These are phyloP conservation scores for Knoxia roxburghii DNA, from an alignment of 257 asterid genomes.

Conservation along the genomic window DNA sequence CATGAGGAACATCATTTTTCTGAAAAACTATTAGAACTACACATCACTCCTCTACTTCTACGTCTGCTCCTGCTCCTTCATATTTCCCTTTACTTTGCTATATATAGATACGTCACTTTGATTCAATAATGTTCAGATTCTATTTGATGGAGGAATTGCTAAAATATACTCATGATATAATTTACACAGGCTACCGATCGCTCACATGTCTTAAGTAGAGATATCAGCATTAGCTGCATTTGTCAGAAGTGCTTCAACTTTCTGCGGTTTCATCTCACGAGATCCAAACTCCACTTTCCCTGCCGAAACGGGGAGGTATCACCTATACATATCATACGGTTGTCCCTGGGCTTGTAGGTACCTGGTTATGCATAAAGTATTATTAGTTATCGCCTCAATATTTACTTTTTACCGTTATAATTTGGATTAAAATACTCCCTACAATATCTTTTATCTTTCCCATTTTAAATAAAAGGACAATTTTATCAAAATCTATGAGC, in stretches of 20 bases:
- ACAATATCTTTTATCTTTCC: no score
- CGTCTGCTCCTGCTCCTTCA: no score
- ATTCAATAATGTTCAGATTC: background rate
- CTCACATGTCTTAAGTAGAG: conserved; percentile 68
- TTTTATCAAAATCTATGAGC: no score
- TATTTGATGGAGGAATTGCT: background rate
- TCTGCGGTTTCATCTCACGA: conserved; percentile 52
- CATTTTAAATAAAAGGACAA: no score
- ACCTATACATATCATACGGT: conserved; percentile 73
- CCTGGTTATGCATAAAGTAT: conserved; percentile 66
- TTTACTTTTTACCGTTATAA: no score
- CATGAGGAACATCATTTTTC: no score
- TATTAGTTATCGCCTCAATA: no score
- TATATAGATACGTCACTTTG: no score
- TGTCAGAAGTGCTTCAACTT: conserved; percentile 66
- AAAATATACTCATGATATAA: background rate
- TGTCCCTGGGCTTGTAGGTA: conserved; percentile 99
- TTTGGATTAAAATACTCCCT: no score
- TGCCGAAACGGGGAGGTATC: conserved; percentile 88
- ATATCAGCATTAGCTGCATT: conserved; percentile 74
- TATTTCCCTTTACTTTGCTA: no score
- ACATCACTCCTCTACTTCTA: no score
- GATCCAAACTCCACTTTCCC: conserved; percentile 66
- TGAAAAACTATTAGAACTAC: no score
- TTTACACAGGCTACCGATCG: conserved; percentile 39